Evolutionary conservation across 148 eudicot genomes (phyloP).

Genomic region (Rhododendron simsii): DNA sequence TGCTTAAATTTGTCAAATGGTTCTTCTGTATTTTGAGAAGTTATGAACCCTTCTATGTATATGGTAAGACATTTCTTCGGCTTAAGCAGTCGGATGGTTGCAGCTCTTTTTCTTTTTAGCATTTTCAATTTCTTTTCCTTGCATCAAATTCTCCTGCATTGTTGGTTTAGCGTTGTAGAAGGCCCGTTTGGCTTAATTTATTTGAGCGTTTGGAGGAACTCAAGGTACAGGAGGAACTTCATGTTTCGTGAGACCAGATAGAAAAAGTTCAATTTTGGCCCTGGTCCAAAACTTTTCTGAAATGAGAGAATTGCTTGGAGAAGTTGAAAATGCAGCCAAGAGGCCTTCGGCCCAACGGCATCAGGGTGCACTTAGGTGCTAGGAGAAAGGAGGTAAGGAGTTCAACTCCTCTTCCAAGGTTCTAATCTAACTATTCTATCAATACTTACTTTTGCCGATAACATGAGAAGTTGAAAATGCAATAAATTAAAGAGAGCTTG

Average conservation of each 20-base stretch:
- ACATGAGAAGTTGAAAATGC: too few species aligned
- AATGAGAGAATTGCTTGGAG: not conserved
- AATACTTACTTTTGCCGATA: too few species aligned
- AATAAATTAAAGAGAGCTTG: not conserved
- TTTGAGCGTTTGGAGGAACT: not conserved
- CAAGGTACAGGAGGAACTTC: not conserved
- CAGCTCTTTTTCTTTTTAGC: not conserved
- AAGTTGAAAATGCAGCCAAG: not conserved
- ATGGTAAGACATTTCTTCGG: not conserved
- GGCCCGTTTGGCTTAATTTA: not conserved
- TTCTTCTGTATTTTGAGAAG: not conserved
- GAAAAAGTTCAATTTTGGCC: not conserved
- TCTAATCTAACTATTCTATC: too few species aligned
- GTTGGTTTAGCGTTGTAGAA: not conserved
- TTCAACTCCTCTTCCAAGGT: too few species aligned
- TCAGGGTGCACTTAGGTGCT: too few species aligned
- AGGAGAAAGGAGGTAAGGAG: too few species aligned
- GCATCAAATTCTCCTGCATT: not conserved
- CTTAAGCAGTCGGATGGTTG: not conserved
- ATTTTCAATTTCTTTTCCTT: not conserved
- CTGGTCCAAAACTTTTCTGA: not conserved
- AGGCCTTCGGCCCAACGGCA: too few species aligned
- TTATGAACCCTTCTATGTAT: not conserved
- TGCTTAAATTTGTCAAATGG: not conserved
- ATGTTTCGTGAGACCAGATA: not conserved